Conservation (phyloP, 1,139 yeast species). For the Candida gigantensis region DNA sequence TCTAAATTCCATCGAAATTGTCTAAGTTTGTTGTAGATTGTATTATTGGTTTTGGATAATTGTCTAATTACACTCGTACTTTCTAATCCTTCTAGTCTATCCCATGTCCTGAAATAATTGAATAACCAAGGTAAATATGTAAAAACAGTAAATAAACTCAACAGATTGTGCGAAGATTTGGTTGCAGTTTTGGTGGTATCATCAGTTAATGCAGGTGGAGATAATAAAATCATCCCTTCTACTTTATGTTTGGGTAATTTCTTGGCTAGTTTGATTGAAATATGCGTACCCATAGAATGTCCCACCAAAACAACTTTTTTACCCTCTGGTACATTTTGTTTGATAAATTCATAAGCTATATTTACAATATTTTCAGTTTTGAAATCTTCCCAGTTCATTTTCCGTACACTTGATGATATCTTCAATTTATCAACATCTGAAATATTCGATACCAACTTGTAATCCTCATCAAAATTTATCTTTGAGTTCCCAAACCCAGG, state of each 20-base stretch:
- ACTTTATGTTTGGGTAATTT: constrained; percentile 40
- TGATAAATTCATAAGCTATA: constrained; percentile 42
- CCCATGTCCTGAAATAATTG: constrained; percentile 57
- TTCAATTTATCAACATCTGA: constrained; percentile 25
- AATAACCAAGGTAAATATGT: constrained; percentile 53
- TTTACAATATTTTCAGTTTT: constrained; percentile 50
- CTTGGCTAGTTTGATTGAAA: constrained; percentile 51
- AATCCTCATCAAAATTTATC: constrained; percentile 17
- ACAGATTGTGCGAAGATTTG: constrained; percentile 7
- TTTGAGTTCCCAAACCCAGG: constrained; percentile 75
- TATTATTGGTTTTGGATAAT: constrained; percentile 34
- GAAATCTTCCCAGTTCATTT: constrained; percentile 47
- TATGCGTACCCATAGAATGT: constrained; percentile 75
- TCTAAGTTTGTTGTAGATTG: constrained; percentile 47
- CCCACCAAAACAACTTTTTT: constrained; percentile 61
- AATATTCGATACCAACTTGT: constrained; percentile 26
- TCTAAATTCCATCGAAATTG: constrained; percentile 77
- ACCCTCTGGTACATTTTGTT: constrained; percentile 38
- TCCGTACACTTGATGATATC: constrained; percentile 31
- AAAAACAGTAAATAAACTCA: constrained; percentile 24
- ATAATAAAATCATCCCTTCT: constrained; percentile 48
- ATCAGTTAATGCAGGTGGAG: constrained; percentile 56
- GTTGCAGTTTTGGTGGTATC: constrained; percentile 16
- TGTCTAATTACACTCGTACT: constrained; percentile 60
- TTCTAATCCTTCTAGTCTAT: constrained; percentile 61